Evolutionary conservation across 179 eudicot genomes (phyloP).

Genomic region (Amaranthus tricolor): DNA sequence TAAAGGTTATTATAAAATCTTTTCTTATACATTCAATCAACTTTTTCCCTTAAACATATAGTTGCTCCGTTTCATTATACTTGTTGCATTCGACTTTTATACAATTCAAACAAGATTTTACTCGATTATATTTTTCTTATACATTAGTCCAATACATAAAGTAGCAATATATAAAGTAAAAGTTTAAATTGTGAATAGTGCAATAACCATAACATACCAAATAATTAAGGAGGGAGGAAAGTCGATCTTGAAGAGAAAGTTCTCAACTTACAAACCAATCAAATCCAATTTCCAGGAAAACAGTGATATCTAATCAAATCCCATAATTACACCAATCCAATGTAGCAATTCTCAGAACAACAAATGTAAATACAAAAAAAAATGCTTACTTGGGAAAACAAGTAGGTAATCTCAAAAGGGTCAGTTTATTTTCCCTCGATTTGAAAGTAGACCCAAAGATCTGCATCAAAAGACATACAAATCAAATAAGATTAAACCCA

Average conservation of each 20-base stretch:
- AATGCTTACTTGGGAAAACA: slow-evolving; percentile 26
- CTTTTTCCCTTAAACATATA: too few species aligned
- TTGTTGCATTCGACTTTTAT: too few species aligned
- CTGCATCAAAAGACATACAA: slow-evolving; percentile 21
- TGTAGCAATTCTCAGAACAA: neutral
- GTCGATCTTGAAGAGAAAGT: neutral
- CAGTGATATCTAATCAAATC: neutral
- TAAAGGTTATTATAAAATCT: neutral
- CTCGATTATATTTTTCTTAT: neutral
- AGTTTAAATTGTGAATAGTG: too few species aligned
- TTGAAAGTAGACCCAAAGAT: slow-evolving; percentile 27
- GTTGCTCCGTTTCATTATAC: too few species aligned
- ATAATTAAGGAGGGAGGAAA: too few species aligned
- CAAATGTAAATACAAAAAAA: neutral
- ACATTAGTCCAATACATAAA: neutral
- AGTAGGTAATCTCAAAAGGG: slow-evolving; percentile 29
- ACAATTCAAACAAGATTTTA: too few species aligned
- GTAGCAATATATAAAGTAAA: neutral
- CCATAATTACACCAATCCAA: neutral
- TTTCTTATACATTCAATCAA: neutral
- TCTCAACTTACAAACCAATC: neutral
- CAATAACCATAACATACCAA: too few species aligned
- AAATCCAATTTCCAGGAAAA: neutral
- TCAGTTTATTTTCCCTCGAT: slow-evolving; percentile 26
- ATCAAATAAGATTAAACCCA: neutral